Evolutionary conservation across 208 protist genomes (phyloP), one percentile per base, ranked within the genome.

Genomic region (Giardia muris): DNA sequence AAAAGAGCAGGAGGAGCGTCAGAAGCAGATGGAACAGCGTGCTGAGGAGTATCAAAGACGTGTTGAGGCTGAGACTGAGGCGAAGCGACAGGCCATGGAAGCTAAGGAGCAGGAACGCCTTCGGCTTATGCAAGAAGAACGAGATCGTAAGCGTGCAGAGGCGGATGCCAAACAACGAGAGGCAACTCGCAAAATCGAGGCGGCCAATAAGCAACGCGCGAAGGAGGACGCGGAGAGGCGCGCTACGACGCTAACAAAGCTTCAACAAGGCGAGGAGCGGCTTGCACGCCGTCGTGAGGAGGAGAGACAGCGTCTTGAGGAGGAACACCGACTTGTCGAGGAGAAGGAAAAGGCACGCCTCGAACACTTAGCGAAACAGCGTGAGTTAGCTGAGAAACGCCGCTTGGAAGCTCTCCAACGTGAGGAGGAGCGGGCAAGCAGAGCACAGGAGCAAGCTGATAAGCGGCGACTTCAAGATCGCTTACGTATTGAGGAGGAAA

Each of bases 241-340:
- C 57, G 57, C 57, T 76, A 76, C 19, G 19, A 76, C 57, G 30
- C 57, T 76, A 39, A 10, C 30, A 30, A 76, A 76, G 57, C 57
- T 76, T 76, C 57, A 76, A 30, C 57, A 76, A 76, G 57, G 57
- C 57, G 57, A 76, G 57, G 57, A 76, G 57, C 57, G 57, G 57
- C 57, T 76, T 39, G 57, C 57, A 76, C 10, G 30, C 19, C 10
- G 57, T 10, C 10, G 30, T 10, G 57, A 76, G 30, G 57, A 76
- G 57, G 57, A 76, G 57, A 10, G 57, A 10, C 57, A 39, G 30
- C 57, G 57, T 39, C 30, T 76, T 10, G 57, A 76, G 30, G 57
- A 76, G 30, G 57, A 76, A 30, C 57, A 76, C 57, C 10, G 30
- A 30, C 30, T 76, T 10, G 57, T 30, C 19, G 57, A 76, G 57